Evolutionary conservation across 106 monocot species (phyloP).

Genomic region (Dendrobium chrysotoxum): DNA sequence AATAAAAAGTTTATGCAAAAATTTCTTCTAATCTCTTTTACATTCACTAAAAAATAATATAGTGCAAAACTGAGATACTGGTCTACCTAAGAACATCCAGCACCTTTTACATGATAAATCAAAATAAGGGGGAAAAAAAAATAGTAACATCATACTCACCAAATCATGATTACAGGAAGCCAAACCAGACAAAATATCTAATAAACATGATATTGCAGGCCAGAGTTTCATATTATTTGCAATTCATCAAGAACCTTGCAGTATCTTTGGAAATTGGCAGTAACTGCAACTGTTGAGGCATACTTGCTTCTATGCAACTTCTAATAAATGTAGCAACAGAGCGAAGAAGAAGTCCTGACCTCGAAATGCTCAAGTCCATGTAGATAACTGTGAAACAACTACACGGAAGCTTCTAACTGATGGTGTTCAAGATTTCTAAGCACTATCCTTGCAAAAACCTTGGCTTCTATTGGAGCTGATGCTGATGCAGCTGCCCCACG

Average conservation of each 20-base stretch:
- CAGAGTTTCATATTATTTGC: background rate
- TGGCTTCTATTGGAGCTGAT: slow-evolving; percentile 72
- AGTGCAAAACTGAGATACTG: slow-evolving; percentile 33
- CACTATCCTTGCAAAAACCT: slow-evolving; percentile 75
- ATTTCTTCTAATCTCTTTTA: too few species aligned
- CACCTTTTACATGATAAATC: slow-evolving; percentile 23
- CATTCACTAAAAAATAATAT: background rate
- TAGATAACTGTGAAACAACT: background rate
- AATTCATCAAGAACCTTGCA: background rate
- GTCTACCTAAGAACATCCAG: slow-evolving; percentile 23
- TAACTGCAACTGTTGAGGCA: too few species aligned
- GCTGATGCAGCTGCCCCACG: slow-evolving; percentile 66
- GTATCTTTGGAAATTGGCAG: background rate
- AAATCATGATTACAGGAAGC: background rate
- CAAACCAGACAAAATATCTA: background rate
- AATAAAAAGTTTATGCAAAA: too few species aligned
- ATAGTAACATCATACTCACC: background rate
- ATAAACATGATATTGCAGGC: background rate
- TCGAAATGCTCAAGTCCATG: background rate
- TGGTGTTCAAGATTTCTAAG: slow-evolving; percentile 82
- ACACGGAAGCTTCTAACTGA: slow-evolving; percentile 34
- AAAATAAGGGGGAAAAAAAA: background rate
- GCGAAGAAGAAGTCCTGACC: background rate
- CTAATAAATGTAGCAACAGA: background rate
- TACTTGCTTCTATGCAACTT: background rate